Conservation (phyloP, 2,329 filamentous ascomycete genomes). For the Aspergillus oerlinghausenensis region DNA sequence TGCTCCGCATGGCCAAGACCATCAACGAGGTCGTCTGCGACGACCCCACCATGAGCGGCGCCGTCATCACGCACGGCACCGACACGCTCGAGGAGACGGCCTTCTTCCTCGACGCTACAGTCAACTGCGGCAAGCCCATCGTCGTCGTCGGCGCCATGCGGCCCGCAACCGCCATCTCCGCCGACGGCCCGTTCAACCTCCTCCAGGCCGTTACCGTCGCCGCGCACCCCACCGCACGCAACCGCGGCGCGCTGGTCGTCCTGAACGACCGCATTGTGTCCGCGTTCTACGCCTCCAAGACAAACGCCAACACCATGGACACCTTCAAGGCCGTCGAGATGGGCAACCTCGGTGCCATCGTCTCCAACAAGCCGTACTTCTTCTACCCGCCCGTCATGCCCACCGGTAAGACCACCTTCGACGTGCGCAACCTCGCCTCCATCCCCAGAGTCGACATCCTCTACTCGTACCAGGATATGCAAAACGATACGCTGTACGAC, state of each 20-base stretch:
- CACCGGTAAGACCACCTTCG: constrained; percentile 34
- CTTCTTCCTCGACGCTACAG: constrained; percentile 58
- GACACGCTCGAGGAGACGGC: constrained; percentile 62
- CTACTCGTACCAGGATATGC: constrained; percentile 25
- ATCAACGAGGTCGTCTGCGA: constrained; percentile 20
- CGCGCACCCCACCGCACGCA: constrained; percentile 39
- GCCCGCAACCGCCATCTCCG: constrained; percentile 57
- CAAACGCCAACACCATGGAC: constrained; percentile 59
- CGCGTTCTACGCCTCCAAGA: constrained; percentile 58
- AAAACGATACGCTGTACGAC: constrained; percentile 18
- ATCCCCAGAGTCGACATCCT: constrained; percentile 25
- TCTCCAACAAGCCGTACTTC: constrained; percentile 57
- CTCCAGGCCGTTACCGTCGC: constrained; percentile 58
- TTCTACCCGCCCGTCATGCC: constrained; percentile 53
- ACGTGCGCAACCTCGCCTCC: constrained; percentile 12
- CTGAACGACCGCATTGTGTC: constrained; percentile 59
- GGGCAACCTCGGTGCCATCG: constrained; percentile 55
- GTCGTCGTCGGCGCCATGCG: constrained; percentile 61
- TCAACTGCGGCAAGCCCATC: constrained; percentile 56
- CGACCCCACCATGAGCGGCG: constrained; percentile 19
- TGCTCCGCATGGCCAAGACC: constrained; percentile 18
- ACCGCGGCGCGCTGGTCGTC: constrained; percentile 56
- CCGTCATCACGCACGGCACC: constrained; percentile 57
- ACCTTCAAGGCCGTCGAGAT: constrained; percentile 57
- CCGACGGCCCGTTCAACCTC: constrained; percentile 61